Evolutionary conservation across 805 yeast genomes (phyloP).

Genomic region (Yarrowia sp.): DNA sequence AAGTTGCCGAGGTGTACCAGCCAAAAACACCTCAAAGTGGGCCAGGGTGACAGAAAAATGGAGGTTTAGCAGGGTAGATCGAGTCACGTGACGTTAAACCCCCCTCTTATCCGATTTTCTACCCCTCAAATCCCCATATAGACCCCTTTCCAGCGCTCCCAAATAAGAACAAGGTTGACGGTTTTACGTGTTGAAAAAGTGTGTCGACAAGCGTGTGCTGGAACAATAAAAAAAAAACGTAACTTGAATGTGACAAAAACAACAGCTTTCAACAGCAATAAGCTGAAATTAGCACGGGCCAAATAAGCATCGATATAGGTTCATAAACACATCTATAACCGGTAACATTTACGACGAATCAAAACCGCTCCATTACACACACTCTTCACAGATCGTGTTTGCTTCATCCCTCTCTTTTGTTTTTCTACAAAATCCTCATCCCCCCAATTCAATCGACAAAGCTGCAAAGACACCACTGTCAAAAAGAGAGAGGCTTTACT

Average conservation of each 20-base stretch:
- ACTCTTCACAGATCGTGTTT: too few species aligned
- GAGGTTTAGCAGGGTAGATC: not conserved
- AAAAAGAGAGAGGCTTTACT: not conserved
- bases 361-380: not conserved
- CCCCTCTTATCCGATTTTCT: not conserved
- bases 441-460: not conserved
- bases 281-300: not conserved
- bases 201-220: not conserved
- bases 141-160: not conserved
- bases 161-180: slow-evolving; percentile 11
- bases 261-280: not conserved
- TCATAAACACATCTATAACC: not conserved
- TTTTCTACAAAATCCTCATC: not conserved
- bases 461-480: too few species aligned
- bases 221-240: not conserved
- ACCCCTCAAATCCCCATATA: not conserved
- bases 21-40: not conserved
- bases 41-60: not conserved
- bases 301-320: not conserved
- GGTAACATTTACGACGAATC: not conserved
- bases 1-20: not conserved
- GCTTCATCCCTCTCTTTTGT: not conserved
- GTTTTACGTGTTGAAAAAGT: not conserved
- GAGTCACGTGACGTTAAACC: not conserved
- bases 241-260: not conserved